A percentile compares a stretch with the other conserved stretches of the same genome.
phyloP scores from a whole-genome alignment of 768 basidiomycete genomes.

The Termitomyces sp. region DNA sequence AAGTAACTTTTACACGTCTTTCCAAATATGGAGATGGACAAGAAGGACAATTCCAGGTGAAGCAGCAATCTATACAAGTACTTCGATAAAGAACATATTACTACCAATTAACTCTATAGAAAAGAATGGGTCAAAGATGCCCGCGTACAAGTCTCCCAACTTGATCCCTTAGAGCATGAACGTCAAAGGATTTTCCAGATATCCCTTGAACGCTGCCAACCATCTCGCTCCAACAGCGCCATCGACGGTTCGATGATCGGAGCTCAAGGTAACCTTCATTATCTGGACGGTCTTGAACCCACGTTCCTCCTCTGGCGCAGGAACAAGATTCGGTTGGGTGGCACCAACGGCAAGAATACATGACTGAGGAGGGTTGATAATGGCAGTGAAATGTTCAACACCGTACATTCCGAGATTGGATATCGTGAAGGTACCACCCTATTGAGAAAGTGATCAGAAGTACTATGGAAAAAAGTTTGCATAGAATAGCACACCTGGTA shows the following conservation, averaged over 20 bases:
- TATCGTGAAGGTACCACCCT: constrained; percentile 98
- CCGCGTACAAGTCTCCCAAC: neutral
- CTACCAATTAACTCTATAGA: constrained; percentile 10
- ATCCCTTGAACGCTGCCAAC: constrained; percentile 91
- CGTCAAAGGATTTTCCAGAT: constrained; percentile 93
- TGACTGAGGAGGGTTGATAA: constrained; percentile 98
- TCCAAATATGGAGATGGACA: neutral
- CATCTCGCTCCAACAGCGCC: constrained; percentile 93
- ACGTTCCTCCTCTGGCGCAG: constrained; percentile 84
- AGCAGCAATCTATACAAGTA: neutral
- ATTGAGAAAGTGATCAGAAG: constrained; percentile 3
- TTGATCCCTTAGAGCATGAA: constrained; percentile 75
- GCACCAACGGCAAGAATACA: constrained; percentile 96
- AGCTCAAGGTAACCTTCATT: constrained; percentile 95
- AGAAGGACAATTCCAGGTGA: neutral
- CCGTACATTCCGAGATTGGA: constrained; percentile 99
- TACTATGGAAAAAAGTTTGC: neutral
- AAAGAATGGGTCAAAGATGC: constrained; percentile 2
- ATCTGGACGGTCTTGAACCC: constrained; percentile 90
- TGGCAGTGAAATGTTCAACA: constrained; percentile 93
- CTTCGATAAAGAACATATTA: constrained; percentile 6
- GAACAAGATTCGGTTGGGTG: constrained; percentile 79
- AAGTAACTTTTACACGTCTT: too few relatives aligned
- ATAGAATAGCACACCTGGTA: constrained; percentile 65
- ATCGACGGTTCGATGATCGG: constrained; percentile 94